Evolutionary conservation across 345 rosid genomes (phyloP).

Genomic region (Psidium guajava): DNA sequence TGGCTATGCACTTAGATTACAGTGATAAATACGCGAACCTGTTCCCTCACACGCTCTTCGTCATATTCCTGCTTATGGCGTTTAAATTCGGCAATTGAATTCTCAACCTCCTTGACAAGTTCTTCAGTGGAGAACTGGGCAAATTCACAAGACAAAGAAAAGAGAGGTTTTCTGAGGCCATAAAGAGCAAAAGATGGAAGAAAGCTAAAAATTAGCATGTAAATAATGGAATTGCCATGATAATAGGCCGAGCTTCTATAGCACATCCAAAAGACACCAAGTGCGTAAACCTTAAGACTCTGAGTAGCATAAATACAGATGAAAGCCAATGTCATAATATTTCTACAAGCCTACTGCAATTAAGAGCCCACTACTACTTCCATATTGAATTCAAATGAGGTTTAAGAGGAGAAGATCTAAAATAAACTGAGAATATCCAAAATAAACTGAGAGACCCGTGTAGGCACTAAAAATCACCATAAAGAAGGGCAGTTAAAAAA

Average conservation of each 20-base stretch:
- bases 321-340: neutral
- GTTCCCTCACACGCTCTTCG: slow-evolving; percentile 66
- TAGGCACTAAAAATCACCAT: neutral
- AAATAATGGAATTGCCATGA: neutral
- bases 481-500: neutral
- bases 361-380: neutral
- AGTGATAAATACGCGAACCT: slow-evolving; percentile 34
- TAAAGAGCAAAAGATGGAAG: neutral
- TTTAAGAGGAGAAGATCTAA: neutral
- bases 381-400: neutral
- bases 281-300: neutral
- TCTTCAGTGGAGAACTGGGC: slow-evolving; percentile 69
- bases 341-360: neutral
- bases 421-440: neutral
- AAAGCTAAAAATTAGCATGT: neutral
- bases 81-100: slow-evolving; percentile 67
- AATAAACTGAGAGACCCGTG: neutral
- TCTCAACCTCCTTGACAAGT: slow-evolving; percentile 69
- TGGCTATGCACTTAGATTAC: neutral
- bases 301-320: neutral
- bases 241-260: neutral
- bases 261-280: neutral
- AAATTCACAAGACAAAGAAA: neutral
- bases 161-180: neutral
- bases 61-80: slow-evolving; percentile 72